Conservation (phyloP, 805 yeast genomes). For the Monosporozyma unispora region DNA sequence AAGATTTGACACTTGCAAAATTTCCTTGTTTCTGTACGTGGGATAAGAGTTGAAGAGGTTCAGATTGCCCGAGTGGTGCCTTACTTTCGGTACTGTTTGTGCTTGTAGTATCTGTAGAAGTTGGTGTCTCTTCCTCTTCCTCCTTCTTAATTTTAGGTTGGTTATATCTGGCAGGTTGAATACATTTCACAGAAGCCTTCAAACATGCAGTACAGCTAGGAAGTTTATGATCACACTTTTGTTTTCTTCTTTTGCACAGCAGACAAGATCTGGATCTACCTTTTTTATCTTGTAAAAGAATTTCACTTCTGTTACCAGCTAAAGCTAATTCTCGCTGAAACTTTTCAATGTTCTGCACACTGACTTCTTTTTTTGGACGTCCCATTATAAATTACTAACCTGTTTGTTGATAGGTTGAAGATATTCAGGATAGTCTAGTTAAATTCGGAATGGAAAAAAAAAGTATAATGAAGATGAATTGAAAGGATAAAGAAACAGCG, state of each 20-base stretch:
- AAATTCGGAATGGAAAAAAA: not conserved
- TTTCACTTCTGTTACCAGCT: slow-evolving; percentile 25
- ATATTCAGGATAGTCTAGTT: not conserved
- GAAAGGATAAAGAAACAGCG: not conserved
- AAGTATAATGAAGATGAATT: not conserved
- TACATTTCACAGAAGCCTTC: slow-evolving; percentile 51
- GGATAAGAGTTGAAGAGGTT: not conserved
- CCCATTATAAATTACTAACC: slow-evolving; percentile 19
- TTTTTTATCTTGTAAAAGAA: slow-evolving; percentile 35
- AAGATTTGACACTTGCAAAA: not conserved
- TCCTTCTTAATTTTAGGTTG: slow-evolving; percentile 24
- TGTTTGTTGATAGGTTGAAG: not conserved
- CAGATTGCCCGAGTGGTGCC: not conserved
- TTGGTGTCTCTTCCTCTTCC: slow-evolving; percentile 6
- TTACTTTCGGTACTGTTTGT: not conserved
- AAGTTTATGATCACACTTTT: slow-evolving; percentile 54
- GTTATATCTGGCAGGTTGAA: slow-evolving; percentile 53
- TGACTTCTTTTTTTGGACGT: slow-evolving; percentile 29
- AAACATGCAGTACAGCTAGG: slow-evolving; percentile 62
- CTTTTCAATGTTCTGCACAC: slow-evolving; percentile 27
- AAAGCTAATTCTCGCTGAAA: slow-evolving; percentile 28
- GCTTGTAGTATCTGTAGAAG: not conserved
- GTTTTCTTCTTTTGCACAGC: slow-evolving; percentile 49
- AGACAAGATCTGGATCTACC: slow-evolving; percentile 51
- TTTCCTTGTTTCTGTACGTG: slow-evolving; percentile 8